Conservation (phyloP, 495 filamentous ascomycete genomes). For the Xylaria grammica region DNA sequence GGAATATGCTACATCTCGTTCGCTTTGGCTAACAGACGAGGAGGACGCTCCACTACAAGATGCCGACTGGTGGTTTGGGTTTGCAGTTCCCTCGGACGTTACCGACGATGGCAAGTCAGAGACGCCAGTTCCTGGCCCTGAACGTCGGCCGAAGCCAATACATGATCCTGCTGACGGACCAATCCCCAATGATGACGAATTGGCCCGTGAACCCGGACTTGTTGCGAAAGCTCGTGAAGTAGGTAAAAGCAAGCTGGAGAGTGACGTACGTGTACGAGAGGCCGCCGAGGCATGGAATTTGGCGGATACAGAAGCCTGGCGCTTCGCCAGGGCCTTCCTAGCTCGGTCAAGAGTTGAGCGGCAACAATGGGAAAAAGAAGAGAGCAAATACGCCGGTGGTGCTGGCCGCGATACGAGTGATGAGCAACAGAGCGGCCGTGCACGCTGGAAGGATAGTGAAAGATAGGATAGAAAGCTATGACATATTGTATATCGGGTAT, state of each 20-base stretch:
- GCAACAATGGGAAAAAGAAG: slow-evolving; percentile 71
- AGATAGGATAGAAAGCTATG: slow-evolving; percentile 34
- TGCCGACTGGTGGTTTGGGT: slow-evolving; percentile 89
- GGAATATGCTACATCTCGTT: slow-evolving; percentile 58
- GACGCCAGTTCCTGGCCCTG: slow-evolving; percentile 52
- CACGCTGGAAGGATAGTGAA: slow-evolving; percentile 37
- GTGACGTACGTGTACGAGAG: slow-evolving; percentile 54
- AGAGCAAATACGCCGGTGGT: slow-evolving; percentile 65
- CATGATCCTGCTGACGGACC: slow-evolving; percentile 52
- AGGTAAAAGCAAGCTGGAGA: slow-evolving; percentile 48
- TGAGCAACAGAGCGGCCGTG: slow-evolving; percentile 29
- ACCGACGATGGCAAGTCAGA: slow-evolving; percentile 59
- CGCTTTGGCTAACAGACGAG: slow-evolving; percentile 85
- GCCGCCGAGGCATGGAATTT: slow-evolving; percentile 91
- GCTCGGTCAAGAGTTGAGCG: slow-evolving; percentile 66
- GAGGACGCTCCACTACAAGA: slow-evolving; percentile 60
- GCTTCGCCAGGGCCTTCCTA: slow-evolving; percentile 77
- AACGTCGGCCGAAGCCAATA: slow-evolving; percentile 42
- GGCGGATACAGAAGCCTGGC: slow-evolving; percentile 92
- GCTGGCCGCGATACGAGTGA: slow-evolving; percentile 47
- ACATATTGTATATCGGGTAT: slow-evolving; percentile 19
- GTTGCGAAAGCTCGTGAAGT: slow-evolving; percentile 64
- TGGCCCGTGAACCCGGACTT: slow-evolving; percentile 62
- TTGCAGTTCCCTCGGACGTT: slow-evolving; percentile 67
- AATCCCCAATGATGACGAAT: slow-evolving; percentile 54